phyloP scores from a whole-genome alignment of 192 early-diverging fungal species.

The Linderina pennispora region DNA sequence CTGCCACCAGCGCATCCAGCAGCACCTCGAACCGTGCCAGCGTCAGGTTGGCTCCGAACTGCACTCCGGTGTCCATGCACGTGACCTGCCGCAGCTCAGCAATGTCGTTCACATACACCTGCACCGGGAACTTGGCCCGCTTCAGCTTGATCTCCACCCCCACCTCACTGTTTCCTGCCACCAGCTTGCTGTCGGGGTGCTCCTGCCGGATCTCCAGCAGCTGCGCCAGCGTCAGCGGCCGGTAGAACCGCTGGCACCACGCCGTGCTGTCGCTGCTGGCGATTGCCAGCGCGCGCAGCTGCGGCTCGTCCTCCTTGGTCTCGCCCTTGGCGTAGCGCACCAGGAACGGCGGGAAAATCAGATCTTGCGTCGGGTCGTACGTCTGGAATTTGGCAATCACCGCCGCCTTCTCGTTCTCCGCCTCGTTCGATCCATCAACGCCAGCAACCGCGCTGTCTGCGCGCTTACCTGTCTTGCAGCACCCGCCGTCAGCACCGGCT shows the following conservation, averaged over 20 bases:
- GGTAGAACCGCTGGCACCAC: conserved; percentile 39
- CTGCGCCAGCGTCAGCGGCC: conserved; percentile 48
- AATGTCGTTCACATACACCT: conserved; percentile 64
- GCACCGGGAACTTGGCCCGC: conserved; percentile 54
- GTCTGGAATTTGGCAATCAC: conserved; percentile 47
- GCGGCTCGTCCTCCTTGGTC: conserved; percentile 7
- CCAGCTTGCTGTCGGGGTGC: conserved; percentile 66
- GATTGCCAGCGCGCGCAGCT: conserved; percentile 18
- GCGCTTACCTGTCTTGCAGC: not conserved
- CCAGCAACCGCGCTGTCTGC: not conserved
- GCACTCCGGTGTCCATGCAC: conserved; percentile 26
- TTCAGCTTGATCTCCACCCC: conserved; percentile 79
- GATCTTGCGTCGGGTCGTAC: conserved; percentile 58
- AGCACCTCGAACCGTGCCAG: conserved; percentile 49
- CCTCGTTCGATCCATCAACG: conserved; percentile 6
- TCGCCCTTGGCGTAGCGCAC: conserved; percentile 47
- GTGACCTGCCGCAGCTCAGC: conserved; percentile 54
- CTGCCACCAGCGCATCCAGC: conserved; percentile 5
- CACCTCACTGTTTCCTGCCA: conserved; percentile 78
- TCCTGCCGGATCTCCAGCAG: conserved; percentile 49
- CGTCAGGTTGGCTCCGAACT: conserved; percentile 64
- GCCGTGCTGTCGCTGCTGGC: conserved; percentile 1
- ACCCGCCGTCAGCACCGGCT: not conserved
- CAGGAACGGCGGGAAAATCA: conserved; percentile 63
- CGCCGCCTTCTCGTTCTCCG: conserved; percentile 22